These are phyloP conservation scores for Alternaria ethzedia DNA, from an alignment of 2,329 filamentous ascomycete species.

Conservation along the genomic window DNA sequence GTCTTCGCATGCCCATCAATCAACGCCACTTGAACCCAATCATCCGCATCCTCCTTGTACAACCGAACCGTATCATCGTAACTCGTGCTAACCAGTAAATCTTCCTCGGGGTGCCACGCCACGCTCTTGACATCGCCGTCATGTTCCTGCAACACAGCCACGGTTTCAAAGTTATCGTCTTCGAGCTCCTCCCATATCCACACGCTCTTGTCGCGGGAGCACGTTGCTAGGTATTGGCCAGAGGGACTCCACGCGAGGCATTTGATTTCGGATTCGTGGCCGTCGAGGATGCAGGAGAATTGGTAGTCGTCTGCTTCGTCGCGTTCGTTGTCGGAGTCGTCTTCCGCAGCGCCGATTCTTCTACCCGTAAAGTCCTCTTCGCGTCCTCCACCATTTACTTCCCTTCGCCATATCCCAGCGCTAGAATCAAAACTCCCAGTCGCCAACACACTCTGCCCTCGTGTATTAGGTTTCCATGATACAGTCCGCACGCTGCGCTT, in stretches of 20 bases:
- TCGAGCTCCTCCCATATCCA: constrained; percentile 99
- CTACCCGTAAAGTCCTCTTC: constrained; percentile 34
- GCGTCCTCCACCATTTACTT: constrained; percentile 69
- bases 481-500: constrained; percentile 85
- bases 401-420: constrained; percentile 70
- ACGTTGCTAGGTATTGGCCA: constrained; percentile 84
- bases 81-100: too few relatives aligned
- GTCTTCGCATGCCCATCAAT: constrained; percentile 83
- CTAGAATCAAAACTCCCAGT: constrained; percentile 94
- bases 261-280: constrained; percentile 94
- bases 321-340: constrained; percentile 48
- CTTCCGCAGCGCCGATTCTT: constrained; percentile 35
- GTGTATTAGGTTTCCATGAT: constrained; percentile 80
- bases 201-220: constrained; percentile 88
- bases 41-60: constrained; percentile 89
- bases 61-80: constrained; percentile 92
- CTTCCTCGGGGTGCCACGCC: constrained; percentile 81
- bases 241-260: constrained; percentile 75
- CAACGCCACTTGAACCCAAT: constrained; percentile 89
- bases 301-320: constrained; percentile 85
- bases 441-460: constrained; percentile 74
- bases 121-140: constrained; percentile 95
- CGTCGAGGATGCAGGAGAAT: constrained; percentile 89
- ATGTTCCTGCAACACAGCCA: constrained; percentile 93
- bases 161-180: constrained; percentile 95